Evolutionary conservation across 176 grass and related monocot genomes (phyloP), one percentile per base, ranked within the genome.

Genomic region (Rhynchospora breviuscula): DNA sequence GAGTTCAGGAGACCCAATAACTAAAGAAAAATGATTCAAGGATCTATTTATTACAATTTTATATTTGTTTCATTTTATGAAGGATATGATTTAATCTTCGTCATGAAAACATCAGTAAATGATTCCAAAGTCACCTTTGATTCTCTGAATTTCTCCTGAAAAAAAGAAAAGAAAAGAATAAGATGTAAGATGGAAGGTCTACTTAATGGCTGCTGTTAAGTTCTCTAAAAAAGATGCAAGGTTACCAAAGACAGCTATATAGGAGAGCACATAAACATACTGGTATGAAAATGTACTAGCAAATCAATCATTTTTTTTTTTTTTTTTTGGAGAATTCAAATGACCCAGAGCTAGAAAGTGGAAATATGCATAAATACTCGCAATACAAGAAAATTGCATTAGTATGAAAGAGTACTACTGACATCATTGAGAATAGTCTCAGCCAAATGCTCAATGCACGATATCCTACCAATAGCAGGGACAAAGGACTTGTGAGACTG

Each of bases 61-160:
- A 44, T 5, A 85, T 60, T 33, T 7, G 67, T 61, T 44, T 21
- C 25, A 84, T 40, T 40, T 15, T 68, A 1, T 64, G 12, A 53
- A 95, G 93, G 95, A 98, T 98, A 98, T 98, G 93, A 98, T 84
- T 95, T 94, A 80, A 98, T 80, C 59, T 91, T 91, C 62, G 82
- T 47, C 13, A 85, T 13, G 75, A 91, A 98, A 79, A 13, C 88
- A 89, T 95, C 89, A 79, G 59, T 91, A 75, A 98, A 98, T 3
- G 86, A 95, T 56, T 98, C 91, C 31, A 98, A 40, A 51, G 95
- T 95, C 85, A 93, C 92, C 49, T 85, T 84, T 88, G 92, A 93
- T 86, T 79, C 85, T 33, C 82, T 81, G n/a, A 87, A 87, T 29
- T 85, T 87, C 15, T 90, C 89, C 95, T 98, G 95, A 65, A 86